A percentile compares a stretch with the other conserved stretches of the same genome.
phyloP scores from a whole-genome alignment of 345 rosid species.

The Heritiera fomes region DNA sequence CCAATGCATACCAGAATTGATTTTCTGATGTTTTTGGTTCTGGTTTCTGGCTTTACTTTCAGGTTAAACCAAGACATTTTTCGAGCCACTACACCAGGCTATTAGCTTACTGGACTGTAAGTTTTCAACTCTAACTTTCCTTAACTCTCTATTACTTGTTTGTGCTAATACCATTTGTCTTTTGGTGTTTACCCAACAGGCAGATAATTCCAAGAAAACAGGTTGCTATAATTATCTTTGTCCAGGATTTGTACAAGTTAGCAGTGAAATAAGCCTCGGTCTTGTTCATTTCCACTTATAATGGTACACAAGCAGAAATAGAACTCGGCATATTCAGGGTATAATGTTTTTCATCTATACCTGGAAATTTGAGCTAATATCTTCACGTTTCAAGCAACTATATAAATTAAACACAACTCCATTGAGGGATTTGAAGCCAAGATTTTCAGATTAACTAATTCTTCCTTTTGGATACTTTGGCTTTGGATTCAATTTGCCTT shows the following conservation, averaged over 20 bases:
- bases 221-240: conserved; percentile 9
- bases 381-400: too few species aligned
- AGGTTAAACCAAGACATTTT: not conserved
- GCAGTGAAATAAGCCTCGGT: not conserved
- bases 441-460: too few species aligned
- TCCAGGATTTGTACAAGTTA: conserved; percentile 22
- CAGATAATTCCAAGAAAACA: not conserved
- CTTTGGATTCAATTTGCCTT: too few species aligned
- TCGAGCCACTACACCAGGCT: conserved; percentile 4
- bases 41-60: not conserved
- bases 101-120: not conserved
- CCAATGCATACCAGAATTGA: not conserved
- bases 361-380: too few species aligned
- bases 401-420: too few species aligned
- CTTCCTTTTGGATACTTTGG: too few species aligned
- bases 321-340: not conserved
- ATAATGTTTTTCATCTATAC: not conserved
- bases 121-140: not conserved
- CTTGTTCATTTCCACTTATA: conserved; percentile 1
- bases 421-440: too few species aligned
- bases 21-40: not conserved
- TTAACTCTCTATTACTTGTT: not conserved
- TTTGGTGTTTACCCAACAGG: not conserved
- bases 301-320: not conserved
- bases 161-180: not conserved